Conservation (phyloP, 371 early-diverging fungal species). For the Umbelopsis sp. region DNA sequence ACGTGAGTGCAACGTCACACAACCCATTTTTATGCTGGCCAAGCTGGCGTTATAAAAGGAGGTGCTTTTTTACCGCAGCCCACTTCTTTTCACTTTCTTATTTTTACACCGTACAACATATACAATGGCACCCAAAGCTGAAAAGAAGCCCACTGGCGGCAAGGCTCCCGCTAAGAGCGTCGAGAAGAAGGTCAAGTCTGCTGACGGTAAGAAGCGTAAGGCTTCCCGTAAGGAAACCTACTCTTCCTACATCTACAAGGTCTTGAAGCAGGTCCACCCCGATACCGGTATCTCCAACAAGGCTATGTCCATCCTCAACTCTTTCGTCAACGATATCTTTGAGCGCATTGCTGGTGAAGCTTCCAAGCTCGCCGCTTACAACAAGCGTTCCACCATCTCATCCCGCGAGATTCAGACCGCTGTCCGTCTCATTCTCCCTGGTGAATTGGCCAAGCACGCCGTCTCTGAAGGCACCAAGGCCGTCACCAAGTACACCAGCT, state of each 20-base stretch:
- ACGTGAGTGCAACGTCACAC: constrained; percentile 17
- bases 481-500: constrained; percentile 93
- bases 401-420: constrained; percentile 96
- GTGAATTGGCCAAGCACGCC: constrained; percentile 97
- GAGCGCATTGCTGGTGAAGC: constrained; percentile 89
- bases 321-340: constrained; percentile 97
- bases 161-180: constrained; percentile 77
- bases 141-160: constrained; percentile 60
- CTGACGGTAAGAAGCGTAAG: constrained; percentile 57
- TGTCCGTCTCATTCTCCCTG: constrained; percentile 92
- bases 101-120: constrained; percentile 24
- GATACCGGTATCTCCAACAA: constrained; percentile 98
- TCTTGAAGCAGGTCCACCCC: constrained; percentile 92
- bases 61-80: constrained; percentile 15
- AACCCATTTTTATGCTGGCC: constrained; percentile 3
- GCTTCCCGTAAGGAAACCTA: constrained; percentile 81
- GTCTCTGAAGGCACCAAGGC: constrained; percentile 98
- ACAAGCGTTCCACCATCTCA: constrained; percentile 93
- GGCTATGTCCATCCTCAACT: constrained; percentile 98
- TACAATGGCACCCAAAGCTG: constrained; percentile 57
- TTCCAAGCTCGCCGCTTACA: constrained; percentile 90
- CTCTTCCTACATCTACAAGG: constrained; percentile 93
- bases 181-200: constrained; percentile 52
- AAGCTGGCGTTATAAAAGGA: constrained; percentile 18
- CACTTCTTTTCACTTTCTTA: constrained; percentile 24